Percentiles rank a stretch among this genome's conserved stretches.
Evolutionary conservation across 2,329 filamentous ascomycete species (phyloP).

Genomic region (Aureobasidium sp.): DNA sequence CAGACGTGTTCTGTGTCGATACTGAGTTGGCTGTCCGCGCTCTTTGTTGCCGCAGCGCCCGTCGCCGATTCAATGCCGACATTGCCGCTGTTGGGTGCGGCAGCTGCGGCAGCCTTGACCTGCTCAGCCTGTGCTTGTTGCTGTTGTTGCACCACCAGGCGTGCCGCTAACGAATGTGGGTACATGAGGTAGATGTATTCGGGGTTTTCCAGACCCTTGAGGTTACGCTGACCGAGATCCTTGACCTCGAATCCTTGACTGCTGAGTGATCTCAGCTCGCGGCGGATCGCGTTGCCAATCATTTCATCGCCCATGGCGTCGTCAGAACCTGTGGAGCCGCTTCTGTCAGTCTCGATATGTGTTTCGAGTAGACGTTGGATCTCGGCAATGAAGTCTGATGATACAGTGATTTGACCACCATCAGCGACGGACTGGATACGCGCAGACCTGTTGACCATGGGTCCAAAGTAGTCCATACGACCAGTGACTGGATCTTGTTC

Average conservation of each 20-base stretch:
- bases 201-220: conserved; percentile 95
- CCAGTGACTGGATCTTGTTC: conserved; percentile 94
- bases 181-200: conserved; percentile 95
- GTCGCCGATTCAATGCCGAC: conserved; percentile 17
- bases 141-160: conserved; percentile 63
- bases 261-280: conserved; percentile 78
- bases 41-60: conserved; percentile 47
- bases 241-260: conserved; percentile 95
- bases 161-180: conserved; percentile 76
- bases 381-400: conserved; percentile 93
- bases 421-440: conserved; percentile 92
- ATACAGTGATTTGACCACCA: conserved; percentile 93
- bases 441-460: conserved; percentile 96
- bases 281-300: conserved; percentile 69
- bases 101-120: conserved; percentile 30
- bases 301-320: conserved; percentile 70
- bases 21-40: conserved; percentile 56
- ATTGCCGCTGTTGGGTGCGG: conserved; percentile 16
- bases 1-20: conserved; percentile 83
- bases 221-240: conserved; percentile 86
- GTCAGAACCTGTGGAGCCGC: conserved; percentile 61
- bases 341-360: conserved; percentile 76
- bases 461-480: conserved; percentile 98
- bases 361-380: conserved; percentile 85
- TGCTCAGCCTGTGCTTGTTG: conserved; percentile 10